These are phyloP conservation scores for Vanrija pseudolonga DNA, from an alignment of 1,284 basidiomycete species.

Conservation along the genomic window DNA sequence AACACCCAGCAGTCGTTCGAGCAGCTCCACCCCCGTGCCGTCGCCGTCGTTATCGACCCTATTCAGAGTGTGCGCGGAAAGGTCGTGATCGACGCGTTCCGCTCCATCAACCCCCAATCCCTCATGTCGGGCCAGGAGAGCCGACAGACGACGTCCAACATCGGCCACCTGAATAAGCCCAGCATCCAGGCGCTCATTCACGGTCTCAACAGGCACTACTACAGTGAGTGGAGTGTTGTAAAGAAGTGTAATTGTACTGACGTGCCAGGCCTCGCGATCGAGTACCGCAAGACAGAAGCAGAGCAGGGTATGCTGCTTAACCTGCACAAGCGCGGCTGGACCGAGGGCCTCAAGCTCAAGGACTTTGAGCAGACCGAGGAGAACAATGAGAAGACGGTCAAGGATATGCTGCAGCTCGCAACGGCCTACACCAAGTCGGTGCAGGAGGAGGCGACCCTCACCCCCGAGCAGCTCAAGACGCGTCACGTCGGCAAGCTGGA, in stretches of 20 bases:
- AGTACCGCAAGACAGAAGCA: constrained; percentile 93
- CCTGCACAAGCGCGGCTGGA: constrained; percentile 96
- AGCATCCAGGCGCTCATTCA: constrained; percentile 96
- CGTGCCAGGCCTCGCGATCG: constrained; percentile 66
- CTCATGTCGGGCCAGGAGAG: constrained; percentile 85
- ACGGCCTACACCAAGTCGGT: constrained; percentile 93
- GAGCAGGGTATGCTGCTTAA: constrained; percentile 99
- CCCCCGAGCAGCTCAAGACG: constrained; percentile 85
- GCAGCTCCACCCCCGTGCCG: constrained; percentile 87
- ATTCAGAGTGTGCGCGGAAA: constrained; percentile 99
- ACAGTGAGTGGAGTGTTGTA: constrained; percentile 53
- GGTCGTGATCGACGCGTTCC: constrained; percentile 99
- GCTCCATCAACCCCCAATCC: constrained; percentile 83
- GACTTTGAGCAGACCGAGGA: constrained; percentile 85
- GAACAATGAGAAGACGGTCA: constrained; percentile 83
- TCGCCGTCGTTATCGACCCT: constrained; percentile 97
- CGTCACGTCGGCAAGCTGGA: constrained; percentile 97
- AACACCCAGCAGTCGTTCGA: constrained; percentile 99
- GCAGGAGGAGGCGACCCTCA: constrained; percentile 88
- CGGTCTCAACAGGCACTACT: constrained; percentile 92
- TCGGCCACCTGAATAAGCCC: constrained; percentile 98
- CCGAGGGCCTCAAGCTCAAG: constrained; percentile 82
- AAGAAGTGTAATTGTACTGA: not conserved
- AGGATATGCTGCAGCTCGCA: constrained; percentile 89
- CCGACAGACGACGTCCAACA: constrained; percentile 95